Conservation (phyloP, 2,329 filamentous ascomycete species). For the Calycina marina region DNA sequence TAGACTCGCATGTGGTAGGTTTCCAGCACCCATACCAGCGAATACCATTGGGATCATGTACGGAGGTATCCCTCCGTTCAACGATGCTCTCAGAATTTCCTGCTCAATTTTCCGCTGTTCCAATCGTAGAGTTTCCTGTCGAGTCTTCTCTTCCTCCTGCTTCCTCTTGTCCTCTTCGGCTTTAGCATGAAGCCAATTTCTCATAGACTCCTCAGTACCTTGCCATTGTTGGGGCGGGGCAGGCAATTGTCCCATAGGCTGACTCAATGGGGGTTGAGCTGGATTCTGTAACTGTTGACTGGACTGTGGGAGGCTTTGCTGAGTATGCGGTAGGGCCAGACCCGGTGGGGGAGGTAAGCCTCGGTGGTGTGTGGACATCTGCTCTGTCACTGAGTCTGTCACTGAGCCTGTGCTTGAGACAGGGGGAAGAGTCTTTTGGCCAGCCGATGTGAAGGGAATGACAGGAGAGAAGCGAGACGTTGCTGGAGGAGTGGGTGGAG, state of each 20-base stretch:
- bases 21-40: slow-evolving; percentile 52
- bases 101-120: slow-evolving; percentile 62
- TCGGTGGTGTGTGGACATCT: slow-evolving; percentile 57
- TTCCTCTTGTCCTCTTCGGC: slow-evolving; percentile 58
- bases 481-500: slow-evolving; percentile 26
- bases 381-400: slow-evolving; percentile 31
- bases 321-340: slow-evolving; percentile 28
- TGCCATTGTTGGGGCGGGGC: slow-evolving; percentile 51
- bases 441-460: slow-evolving; percentile 21
- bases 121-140: slow-evolving; percentile 47
- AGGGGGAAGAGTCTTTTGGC: slow-evolving; percentile 20
- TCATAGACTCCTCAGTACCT: slow-evolving; percentile 55
- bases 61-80: slow-evolving; percentile 57
- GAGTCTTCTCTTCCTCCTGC: slow-evolving; percentile 59
- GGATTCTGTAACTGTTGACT: slow-evolving; percentile 13
- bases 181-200: slow-evolving; percentile 55
- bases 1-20: slow-evolving; percentile 42
- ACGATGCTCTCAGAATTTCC: slow-evolving; percentile 54
- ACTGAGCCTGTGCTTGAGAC: no score
- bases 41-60: slow-evolving; percentile 64
- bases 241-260: slow-evolving; percentile 40
- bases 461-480: slow-evolving; percentile 28
- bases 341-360: slow-evolving; percentile 46
- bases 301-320: slow-evolving; percentile 32
- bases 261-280: slow-evolving; percentile 25